A percentile compares a stretch with the other conserved stretches of the same genome.
Evolutionary conservation across 2,329 filamentous ascomycete genomes (phyloP).

Genomic region (Botryosphaeria agaves): DNA sequence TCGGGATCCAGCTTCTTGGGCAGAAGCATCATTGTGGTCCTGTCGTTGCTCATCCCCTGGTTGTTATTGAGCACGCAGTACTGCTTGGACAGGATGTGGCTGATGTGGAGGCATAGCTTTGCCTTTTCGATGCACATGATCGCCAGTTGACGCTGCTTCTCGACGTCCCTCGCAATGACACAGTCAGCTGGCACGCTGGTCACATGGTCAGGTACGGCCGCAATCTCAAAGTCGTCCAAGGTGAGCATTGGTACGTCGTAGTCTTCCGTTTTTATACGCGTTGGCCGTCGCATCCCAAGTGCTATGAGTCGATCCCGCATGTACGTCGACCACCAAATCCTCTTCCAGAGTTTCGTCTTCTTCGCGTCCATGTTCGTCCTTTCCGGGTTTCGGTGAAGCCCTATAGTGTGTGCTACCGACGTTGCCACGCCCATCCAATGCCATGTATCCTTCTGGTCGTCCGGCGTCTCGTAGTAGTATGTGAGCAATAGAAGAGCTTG

Average conservation of each 20-base stretch:
- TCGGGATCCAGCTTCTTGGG: constrained; percentile 79
- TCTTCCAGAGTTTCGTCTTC: constrained; percentile 75
- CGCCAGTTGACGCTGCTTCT: constrained; percentile 62
- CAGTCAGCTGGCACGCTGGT: constrained; percentile 53
- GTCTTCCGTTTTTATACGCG: constrained; percentile 81
- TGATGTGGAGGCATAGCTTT: constrained; percentile 76
- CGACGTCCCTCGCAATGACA: constrained; percentile 49
- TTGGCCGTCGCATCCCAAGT: constrained; percentile 82
- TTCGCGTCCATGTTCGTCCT: constrained; percentile 57
- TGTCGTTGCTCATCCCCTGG: constrained; percentile 49
- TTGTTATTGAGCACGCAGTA: constrained; percentile 83
- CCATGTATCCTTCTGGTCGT: constrained; percentile 96
- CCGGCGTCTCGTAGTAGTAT: constrained; percentile 93
- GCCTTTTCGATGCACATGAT: constrained; percentile 85
- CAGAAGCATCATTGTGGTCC: constrained; percentile 70
- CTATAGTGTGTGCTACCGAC: constrained; percentile 83
- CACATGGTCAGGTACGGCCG: constrained; percentile 47
- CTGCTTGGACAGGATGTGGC: constrained; percentile 74
- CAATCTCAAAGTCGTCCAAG: constrained; percentile 69
- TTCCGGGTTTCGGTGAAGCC: constrained; percentile 71
- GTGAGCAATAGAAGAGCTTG: constrained; percentile 85
- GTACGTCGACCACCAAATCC: constrained; percentile 96
- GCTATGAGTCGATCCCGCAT: constrained; percentile 89
- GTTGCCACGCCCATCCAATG: constrained; percentile 97
- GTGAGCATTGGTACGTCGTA: constrained; percentile 86